Evolutionary conservation across 192 early-diverging fungal species (phyloP).

Genomic region (Funneliformis geosporum): DNA sequence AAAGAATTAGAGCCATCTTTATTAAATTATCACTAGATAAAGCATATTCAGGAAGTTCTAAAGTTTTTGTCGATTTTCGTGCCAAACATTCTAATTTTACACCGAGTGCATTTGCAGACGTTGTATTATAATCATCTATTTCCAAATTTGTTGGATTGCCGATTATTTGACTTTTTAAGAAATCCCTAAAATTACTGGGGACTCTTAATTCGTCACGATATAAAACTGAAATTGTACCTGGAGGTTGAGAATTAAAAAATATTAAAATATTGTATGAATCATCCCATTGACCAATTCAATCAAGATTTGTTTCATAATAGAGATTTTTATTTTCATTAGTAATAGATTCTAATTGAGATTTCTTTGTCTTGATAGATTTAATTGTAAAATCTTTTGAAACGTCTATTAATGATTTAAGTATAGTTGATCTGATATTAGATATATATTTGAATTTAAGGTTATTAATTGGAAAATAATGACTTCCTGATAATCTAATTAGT

Average conservation of each 20-base stretch:
- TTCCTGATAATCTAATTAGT: slow-evolving; percentile 14
- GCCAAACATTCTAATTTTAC: slow-evolving; percentile 9
- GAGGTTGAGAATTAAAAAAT: background rate
- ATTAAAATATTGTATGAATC: background rate
- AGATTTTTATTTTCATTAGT: background rate
- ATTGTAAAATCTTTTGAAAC: slow-evolving; percentile 9
- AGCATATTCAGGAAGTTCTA: background rate
- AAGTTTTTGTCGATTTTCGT: background rate
- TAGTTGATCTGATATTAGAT: background rate
- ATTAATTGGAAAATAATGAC: background rate
- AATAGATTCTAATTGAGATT: background rate
- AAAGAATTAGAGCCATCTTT: background rate
- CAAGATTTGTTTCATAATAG: too few species aligned
- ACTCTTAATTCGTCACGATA: background rate
- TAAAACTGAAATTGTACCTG: background rate
- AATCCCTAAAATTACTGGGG: too few species aligned
- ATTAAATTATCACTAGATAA: background rate
- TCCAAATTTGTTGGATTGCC: background rate
- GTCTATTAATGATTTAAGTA: background rate
- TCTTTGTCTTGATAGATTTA: background rate
- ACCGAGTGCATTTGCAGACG: background rate
- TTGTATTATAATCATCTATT: slow-evolving; percentile 3
- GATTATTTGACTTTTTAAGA: background rate
- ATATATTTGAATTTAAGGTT: slow-evolving; percentile 2
- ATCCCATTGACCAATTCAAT: background rate